Evolutionary conservation across 805 yeast species (phyloP), one percentile per base, ranked within the genome.

Genomic region (Starmera pachycereana): DNA sequence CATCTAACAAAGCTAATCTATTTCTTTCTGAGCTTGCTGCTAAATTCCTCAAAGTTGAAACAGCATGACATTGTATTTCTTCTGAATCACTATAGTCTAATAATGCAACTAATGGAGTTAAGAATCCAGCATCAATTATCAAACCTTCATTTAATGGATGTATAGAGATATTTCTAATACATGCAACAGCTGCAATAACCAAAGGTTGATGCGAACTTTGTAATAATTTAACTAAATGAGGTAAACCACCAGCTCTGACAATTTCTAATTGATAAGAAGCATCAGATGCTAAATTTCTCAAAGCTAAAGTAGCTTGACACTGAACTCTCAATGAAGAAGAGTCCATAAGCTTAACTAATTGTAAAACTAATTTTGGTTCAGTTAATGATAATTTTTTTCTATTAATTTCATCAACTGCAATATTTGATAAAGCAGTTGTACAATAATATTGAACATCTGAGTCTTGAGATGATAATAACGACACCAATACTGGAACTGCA

Each of bases 371-470:
- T 53, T 86, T 81, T 12, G 97, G 96, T 63, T 92, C 97, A 5
- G 96, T 85, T 44, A 87, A 81, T 3, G 96, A 77, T 50, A 92
- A 70, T 54, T 83, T 84, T 59, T 82, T 83, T 51, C 99, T 75
- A 65, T 90, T 92, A 35, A 73, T 71, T 54, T 88, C 95, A 63
- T 92, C 98, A 33, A 92, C 99, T 4, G 99, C 99, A 51, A 92
- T 89, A 58, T 92, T 92, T 28, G 96, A 85, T 46, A 92, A 69
- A 0, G 97, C 97, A 3, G 99, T 92, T 12, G 98, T 90, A 68
- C 98, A 92, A 60, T 92, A 92, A 60, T 92, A 92, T 63, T 92
- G 99, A 34, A 92, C 97, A 59, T 92, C 98, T 2, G 97, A 84
- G 60, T 92, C 99, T 25, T 80, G 73, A 41, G 88, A 81, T 2